Evolutionary conservation across 768 basidiomycete genomes (phyloP), one percentile per base, ranked within the genome.

Genomic region (Atractiella rhizophila): DNA sequence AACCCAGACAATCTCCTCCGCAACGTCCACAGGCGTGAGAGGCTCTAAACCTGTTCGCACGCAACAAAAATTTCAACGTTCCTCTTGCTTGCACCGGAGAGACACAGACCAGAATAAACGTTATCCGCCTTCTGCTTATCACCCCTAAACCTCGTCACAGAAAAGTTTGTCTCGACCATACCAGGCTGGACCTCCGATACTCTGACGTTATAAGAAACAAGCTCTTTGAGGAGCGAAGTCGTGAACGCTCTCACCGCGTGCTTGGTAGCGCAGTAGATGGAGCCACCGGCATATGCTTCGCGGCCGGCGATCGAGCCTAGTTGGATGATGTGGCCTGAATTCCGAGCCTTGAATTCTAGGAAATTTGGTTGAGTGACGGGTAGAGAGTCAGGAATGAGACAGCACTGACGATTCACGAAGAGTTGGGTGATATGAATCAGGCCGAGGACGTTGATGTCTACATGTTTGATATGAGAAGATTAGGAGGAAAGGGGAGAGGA

Each of bases 1-100:
- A 12, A 74, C 74, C 88, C 88, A 98, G 16, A 88, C 83, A 53
- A 98, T 86, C 60, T 96, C 85, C 57, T 98, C 91, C 1, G 91
- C 91, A 27, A 49, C 48, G 35, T 50, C 47, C 8, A 43, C 30
- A 0, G 42, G 49, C 2, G 45, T 44, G n/a, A 54, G 43, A 19
- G 51, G 51, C 32, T 47, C 34, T 13, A 54, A 28, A 16, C 47
- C 43, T 38, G 37, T 38, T 11, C n/a, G n/a, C 10, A 15, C n/a
- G n/a, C n/a, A n/a, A n/a, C 19, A 11, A 35, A 12, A 35, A 13
- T 12, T 35, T 12, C 19, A 20, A 9, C 21, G 9, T n/a, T 21
- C 18, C 16, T 9, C 34, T 8, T 8, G 12, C 16, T n/a, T 35
- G 16, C 18, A 8, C 16, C 34, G 34, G 9, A 21, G 10, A 35